Conservation (phyloP, 495 filamentous ascomycete genomes). For the Bryoglossum gracile region DNA sequence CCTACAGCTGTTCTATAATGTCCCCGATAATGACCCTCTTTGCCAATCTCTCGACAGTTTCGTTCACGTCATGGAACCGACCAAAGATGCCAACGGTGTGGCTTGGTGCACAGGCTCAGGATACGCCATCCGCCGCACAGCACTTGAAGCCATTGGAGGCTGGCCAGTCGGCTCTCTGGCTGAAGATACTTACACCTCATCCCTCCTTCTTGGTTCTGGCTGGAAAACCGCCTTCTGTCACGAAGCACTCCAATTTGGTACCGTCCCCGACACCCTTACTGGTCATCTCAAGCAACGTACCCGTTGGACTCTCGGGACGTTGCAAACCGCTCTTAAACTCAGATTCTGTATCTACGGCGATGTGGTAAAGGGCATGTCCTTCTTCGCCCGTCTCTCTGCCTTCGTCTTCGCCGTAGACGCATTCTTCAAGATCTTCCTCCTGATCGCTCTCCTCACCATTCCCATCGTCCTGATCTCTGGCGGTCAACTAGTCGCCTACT, state of each 20-base stretch:
- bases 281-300: slow-evolving; percentile 46
- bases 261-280: slow-evolving; percentile 40
- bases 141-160: slow-evolving; percentile 43
- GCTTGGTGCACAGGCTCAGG: slow-evolving; percentile 50
- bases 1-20: slow-evolving; percentile 42
- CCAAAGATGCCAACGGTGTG: slow-evolving; percentile 41
- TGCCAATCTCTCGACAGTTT: slow-evolving; percentile 41
- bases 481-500: slow-evolving; percentile 37
- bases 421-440: slow-evolving; percentile 36
- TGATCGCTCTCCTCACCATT: slow-evolving; percentile 37
- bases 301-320: slow-evolving; percentile 31
- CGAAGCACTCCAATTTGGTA: slow-evolving; percentile 45
- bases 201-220: slow-evolving; percentile 39
- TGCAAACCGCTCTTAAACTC: slow-evolving; percentile 22
- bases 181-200: slow-evolving; percentile 46
- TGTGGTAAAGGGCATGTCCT: slow-evolving; percentile 15
- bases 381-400: slow-evolving; percentile 15
- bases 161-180: slow-evolving; percentile 42
- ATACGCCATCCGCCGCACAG: slow-evolving; percentile 40
- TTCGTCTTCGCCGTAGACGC: slow-evolving; percentile 34
- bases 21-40: slow-evolving; percentile 42
- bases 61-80: slow-evolving; percentile 42
- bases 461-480: slow-evolving; percentile 41
- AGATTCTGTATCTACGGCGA: slow-evolving; percentile 20
- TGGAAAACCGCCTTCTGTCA: slow-evolving; percentile 46